These are phyloP conservation scores for Erythrophleum ivorense DNA, from an alignment of 331 rosid genomes.

Conservation along the genomic window DNA sequence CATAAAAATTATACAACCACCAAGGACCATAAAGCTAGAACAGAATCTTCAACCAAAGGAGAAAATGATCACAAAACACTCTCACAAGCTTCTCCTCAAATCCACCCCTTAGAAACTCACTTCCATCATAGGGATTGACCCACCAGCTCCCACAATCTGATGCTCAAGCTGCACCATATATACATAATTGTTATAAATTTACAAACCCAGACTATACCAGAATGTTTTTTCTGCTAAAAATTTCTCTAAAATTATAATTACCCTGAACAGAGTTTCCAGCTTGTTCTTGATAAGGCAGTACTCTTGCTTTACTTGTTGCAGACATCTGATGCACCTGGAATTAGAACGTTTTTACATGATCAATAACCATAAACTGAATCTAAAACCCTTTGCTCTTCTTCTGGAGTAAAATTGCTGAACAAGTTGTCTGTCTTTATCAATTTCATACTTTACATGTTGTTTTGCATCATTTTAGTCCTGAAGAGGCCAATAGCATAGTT, in stretches of 20 bases:
- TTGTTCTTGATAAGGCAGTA: slow-evolving; percentile 78
- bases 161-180: slow-evolving; percentile 77
- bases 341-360: slow-evolving; percentile 14
- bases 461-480: no score
- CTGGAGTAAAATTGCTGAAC: slow-evolving; percentile 14
- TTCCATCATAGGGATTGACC: slow-evolving; percentile 76
- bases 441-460: not conserved
- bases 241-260: not conserved
- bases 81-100: slow-evolving; percentile 55
- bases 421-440: not conserved
- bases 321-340: slow-evolving; percentile 76
- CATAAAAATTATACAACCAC: slow-evolving; percentile 55
- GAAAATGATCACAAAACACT: slow-evolving; percentile 36
- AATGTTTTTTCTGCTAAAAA: not conserved
- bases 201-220: slow-evolving; percentile 5
- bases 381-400: not conserved
- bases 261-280: slow-evolving; percentile 80
- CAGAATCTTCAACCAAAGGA: slow-evolving; percentile 38
- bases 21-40: slow-evolving; percentile 33
- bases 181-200: not conserved
- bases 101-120: slow-evolving; percentile 53
- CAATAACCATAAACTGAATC: not conserved
- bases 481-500: not conserved
- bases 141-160: slow-evolving; percentile 92
- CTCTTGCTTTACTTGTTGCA: slow-evolving; percentile 88